Conservation (phyloP, 2,329 filamentous ascomycete genomes). For the Microcera coccophila region DNA sequence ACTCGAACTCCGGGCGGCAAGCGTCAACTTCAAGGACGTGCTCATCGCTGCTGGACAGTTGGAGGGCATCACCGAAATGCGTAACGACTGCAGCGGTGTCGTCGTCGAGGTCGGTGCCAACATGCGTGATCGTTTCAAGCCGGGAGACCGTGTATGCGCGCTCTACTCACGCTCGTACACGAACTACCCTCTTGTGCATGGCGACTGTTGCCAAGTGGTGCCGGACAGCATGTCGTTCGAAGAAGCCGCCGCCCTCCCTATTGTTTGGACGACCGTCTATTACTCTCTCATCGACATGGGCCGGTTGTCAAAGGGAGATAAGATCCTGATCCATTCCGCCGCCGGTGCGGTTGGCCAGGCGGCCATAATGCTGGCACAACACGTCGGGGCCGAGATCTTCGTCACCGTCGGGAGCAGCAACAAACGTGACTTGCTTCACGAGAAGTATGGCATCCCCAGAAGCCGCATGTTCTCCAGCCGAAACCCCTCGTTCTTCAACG, state of each 20-base stretch:
- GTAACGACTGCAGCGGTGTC: slow-evolving; percentile 20
- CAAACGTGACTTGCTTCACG: slow-evolving; percentile 25
- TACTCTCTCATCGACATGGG: slow-evolving; percentile 9
- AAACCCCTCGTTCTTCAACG: slow-evolving; percentile 1
- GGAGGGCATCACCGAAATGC: slow-evolving; percentile 21
- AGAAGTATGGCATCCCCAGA: background rate
- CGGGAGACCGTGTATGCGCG: slow-evolving; percentile 19
- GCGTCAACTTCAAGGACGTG: slow-evolving; percentile 17
- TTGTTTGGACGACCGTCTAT: slow-evolving; percentile 11
- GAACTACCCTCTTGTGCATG: slow-evolving; percentile 1
- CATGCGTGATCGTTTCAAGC: slow-evolving; percentile 7
- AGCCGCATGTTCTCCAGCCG: slow-evolving; percentile 6
- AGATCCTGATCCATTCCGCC: slow-evolving; percentile 30
- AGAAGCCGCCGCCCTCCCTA: slow-evolving; percentile 27
- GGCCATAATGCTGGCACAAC: slow-evolving; percentile 24
- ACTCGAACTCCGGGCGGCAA: slow-evolving; percentile 9
- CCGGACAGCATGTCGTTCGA: slow-evolving; percentile 13
- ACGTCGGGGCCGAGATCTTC: slow-evolving; percentile 24
- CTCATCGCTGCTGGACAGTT: slow-evolving; percentile 20
- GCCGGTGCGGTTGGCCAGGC: slow-evolving; percentile 29
- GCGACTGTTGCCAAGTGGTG: slow-evolving; percentile 1
- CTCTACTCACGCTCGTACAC: slow-evolving; percentile 4
- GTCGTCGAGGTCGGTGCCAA: slow-evolving; percentile 11
- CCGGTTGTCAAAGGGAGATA: slow-evolving; percentile 31
- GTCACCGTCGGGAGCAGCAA: slow-evolving; percentile 25